phyloP scores from a whole-genome alignment of 2,329 filamentous ascomycete genomes.

The Aspergillus transmontanensis region DNA sequence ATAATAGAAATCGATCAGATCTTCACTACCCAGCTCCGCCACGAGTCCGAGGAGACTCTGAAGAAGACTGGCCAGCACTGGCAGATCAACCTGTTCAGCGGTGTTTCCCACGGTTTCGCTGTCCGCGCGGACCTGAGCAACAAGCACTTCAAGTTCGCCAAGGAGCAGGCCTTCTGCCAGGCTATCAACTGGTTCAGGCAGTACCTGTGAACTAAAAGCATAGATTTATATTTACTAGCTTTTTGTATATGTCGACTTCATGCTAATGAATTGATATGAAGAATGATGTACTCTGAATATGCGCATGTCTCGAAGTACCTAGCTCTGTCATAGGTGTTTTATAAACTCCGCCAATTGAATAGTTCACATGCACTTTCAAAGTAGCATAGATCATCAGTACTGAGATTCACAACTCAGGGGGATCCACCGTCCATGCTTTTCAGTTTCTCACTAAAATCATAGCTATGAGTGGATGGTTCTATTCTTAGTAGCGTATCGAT shows the following conservation, averaged over 20 bases:
- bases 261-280: conserved; percentile 15
- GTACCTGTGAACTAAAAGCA: conserved; percentile 46
- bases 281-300: background rate
- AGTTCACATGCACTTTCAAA: background rate
- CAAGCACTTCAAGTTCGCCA: conserved; percentile 65
- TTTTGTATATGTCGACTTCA: conserved; percentile 1
- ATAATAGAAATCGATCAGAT: conserved; percentile 62
- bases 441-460: background rate
- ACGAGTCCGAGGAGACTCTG: conserved; percentile 67
- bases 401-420: background rate
- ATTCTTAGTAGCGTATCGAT: conserved; percentile 1
- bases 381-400: background rate
- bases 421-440: background rate
- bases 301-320: background rate
- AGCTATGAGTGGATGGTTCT: background rate
- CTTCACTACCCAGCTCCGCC: conserved; percentile 65
- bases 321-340: background rate
- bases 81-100: conserved; percentile 76
- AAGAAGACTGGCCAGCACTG: conserved; percentile 61
- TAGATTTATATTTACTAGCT: background rate
- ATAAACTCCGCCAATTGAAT: background rate
- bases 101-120: conserved; percentile 73
- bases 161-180: conserved; percentile 80
- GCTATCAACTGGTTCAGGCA: conserved; percentile 76
- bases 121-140: conserved; percentile 66